Evolutionary conservation across 1,284 basidiomycete genomes (phyloP).

Genomic region (Ustilago loliicola): DNA sequence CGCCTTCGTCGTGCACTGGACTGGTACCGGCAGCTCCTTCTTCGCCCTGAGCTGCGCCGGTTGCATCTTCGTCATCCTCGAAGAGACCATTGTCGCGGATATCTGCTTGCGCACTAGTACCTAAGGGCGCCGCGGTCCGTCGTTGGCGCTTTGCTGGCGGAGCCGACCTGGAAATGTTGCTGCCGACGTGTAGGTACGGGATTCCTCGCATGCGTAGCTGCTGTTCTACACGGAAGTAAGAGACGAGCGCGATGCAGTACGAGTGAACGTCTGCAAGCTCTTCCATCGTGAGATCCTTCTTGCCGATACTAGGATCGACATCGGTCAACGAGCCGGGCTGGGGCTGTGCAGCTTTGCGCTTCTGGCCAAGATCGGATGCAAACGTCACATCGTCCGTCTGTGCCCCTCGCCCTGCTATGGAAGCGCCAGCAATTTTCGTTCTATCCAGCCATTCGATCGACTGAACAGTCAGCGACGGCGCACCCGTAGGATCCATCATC

Average conservation of each 20-base stretch:
- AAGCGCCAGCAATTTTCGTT: constrained; percentile 30
- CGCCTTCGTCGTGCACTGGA: constrained; percentile 62
- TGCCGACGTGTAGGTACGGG: constrained; percentile 81
- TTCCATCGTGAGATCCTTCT: constrained; percentile 40
- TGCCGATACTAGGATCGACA: constrained; percentile 3
- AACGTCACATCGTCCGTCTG: background rate
- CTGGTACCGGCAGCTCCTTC: background rate
- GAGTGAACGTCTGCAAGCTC: constrained; percentile 56
- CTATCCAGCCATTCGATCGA: constrained; percentile 62
- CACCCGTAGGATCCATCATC: constrained; percentile 39
- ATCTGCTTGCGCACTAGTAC: constrained; percentile 6
- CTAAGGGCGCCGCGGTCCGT: background rate
- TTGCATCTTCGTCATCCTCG: constrained; percentile 27
- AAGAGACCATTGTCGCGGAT: constrained; percentile 34
- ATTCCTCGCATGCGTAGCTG: constrained; percentile 87
- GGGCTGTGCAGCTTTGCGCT: constrained; percentile 20
- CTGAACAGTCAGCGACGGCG: constrained; percentile 41
- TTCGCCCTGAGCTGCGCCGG: background rate
- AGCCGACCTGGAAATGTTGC: constrained; percentile 67
- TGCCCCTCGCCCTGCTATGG: constrained; percentile 10
- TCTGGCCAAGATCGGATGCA: constrained; percentile 23
- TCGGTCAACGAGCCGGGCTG: background rate
- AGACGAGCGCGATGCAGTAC: constrained; percentile 82
- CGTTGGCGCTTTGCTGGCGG: constrained; percentile 32
- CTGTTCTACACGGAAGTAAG: constrained; percentile 86